Percentiles rank a stretch among this genome's conserved stretches.
These are phyloP conservation scores for Phytopythium chamaehyphon DNA, from an alignment of 352 stramenopile genomes.

Conservation along the genomic window DNA sequence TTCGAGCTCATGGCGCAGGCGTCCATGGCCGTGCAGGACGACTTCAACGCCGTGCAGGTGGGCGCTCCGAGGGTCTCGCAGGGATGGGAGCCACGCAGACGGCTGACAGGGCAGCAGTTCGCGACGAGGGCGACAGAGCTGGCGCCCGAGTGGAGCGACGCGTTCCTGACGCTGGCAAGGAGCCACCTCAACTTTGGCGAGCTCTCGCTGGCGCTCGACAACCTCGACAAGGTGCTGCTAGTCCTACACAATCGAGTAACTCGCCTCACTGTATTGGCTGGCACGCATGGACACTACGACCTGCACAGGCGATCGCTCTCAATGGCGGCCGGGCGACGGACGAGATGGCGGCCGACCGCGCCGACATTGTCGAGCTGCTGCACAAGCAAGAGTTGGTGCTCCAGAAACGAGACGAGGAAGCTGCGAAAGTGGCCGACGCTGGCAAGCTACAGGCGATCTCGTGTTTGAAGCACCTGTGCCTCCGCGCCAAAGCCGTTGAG, in stretches of 20 bases:
- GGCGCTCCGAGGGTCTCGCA: too few relatives aligned
- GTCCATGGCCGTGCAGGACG: slow-evolving; percentile 59
- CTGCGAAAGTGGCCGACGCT: slow-evolving; percentile 21
- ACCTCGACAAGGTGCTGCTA: slow-evolving; percentile 54
- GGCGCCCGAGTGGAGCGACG: slow-evolving; percentile 58
- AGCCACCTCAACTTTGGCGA: slow-evolving; percentile 82
- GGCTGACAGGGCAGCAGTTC: slow-evolving; percentile 21
- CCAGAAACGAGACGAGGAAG: slow-evolving; percentile 35
- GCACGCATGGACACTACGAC: not conserved
- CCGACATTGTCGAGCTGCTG: slow-evolving; percentile 42
- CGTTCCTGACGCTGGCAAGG: slow-evolving; percentile 59
- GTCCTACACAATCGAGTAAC: too few relatives aligned
- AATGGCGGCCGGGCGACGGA: slow-evolving; percentile 26
- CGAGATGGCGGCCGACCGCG: slow-evolving; percentile 41
- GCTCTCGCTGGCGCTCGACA: slow-evolving; percentile 47
- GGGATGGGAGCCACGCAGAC: too few relatives aligned
- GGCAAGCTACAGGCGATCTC: slow-evolving; percentile 63
- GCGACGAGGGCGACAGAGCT: slow-evolving; percentile 50
- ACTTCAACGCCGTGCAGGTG: slow-evolving; percentile 71
- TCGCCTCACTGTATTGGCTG: not conserved
- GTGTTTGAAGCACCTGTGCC: slow-evolving; percentile 62
- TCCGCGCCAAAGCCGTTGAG: slow-evolving; percentile 38
- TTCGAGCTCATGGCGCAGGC: slow-evolving; percentile 74
- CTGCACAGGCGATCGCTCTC: slow-evolving; percentile 41
- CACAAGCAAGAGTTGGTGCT: slow-evolving; percentile 35